phyloP scores from a whole-genome alignment of 192 early-diverging fungal genomes.

The Coemansia sp. region DNA sequence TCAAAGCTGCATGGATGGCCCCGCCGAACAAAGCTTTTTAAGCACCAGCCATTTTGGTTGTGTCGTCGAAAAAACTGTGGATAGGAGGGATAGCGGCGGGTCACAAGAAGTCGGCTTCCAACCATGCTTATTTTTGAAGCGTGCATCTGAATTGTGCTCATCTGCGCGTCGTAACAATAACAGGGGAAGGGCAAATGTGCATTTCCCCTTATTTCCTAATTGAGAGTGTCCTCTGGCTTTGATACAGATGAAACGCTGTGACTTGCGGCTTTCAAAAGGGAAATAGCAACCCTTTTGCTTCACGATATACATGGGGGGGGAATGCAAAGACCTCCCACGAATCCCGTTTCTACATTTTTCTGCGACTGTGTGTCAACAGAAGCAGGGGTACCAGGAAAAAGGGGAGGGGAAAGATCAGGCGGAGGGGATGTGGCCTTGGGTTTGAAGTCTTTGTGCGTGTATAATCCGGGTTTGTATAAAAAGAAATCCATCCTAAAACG shows the following conservation, averaged over 20 bases:
- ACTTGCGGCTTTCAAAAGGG: too few relatives aligned
- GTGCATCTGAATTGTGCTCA: background rate
- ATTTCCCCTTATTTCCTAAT: too few relatives aligned
- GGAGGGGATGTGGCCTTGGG: background rate
- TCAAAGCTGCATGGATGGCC: background rate
- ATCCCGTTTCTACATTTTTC: conserved; percentile 4
- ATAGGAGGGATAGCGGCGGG: background rate
- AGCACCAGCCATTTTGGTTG: background rate
- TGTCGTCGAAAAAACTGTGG: too few relatives aligned
- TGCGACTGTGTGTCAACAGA: conserved; percentile 14
- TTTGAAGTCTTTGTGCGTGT: too few relatives aligned
- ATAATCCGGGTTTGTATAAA: too few relatives aligned
- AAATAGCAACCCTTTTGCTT: background rate
- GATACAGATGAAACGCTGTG: too few relatives aligned
- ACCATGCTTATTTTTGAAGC: background rate
- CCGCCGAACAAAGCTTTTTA: background rate
- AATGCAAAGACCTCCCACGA: background rate
- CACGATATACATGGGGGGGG: background rate
- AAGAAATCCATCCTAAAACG: too few relatives aligned
- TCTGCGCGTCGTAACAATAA: background rate
- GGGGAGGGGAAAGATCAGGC: background rate
- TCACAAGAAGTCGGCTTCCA: background rate
- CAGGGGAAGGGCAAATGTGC: too few relatives aligned
- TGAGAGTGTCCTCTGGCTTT: too few relatives aligned
- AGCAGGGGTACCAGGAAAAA: background rate